Base-by-base conservation (phyloP, 257 asterid species). In the Nicotiana sylvestris region DNA sequence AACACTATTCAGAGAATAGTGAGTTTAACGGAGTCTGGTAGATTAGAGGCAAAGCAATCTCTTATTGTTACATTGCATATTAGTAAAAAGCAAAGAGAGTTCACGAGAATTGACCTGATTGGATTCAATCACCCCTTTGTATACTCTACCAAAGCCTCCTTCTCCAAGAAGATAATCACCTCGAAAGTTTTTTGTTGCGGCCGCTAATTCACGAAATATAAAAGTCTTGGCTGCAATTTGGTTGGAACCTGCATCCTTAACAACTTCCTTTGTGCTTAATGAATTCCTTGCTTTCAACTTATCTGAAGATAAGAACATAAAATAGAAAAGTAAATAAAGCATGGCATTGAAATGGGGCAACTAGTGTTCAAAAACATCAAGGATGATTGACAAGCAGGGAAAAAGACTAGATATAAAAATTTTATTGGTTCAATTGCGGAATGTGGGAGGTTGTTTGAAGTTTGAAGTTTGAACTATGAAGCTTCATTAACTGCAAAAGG, bases 141-240 rank as follows among this genome's bases (percentile, higher is more conserved):
- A 96, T 49, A 96, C 99, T 86, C 96, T 89, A 67, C 99, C 99
- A 66, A 96, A 96, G 64, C 99, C 99, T 81, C 98, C 99, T 88
- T 94, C 97, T 58, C 98, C 99, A 68, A 96, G 85, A 37, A 92
- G 91, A 84, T 88, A 91, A 64, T 91, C 96, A 27, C 91, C 86
- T 9, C 93, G 91, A 69, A 96, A 96, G 68, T 94, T 90, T 80
- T 88, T 86, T 2, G 98, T 90, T 39, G 98, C 99, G 64, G 87
- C 93, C 16, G 97, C 98, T 88, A 96, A 89, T 84, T 94, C 97
- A 1, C 91, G 92, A 82, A 91, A 96, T 53, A 96, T 81, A 83
- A 94, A 96, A 68, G 94, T 93, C 93, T 87, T 96, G 80, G 94
- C 95, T 30, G 96, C 93, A 33, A 92, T 92, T 89, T 91, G 92